Evolutionary conservation across 768 basidiomycete genomes (phyloP).

Genomic region (Thelephora aurantiotincta): DNA sequence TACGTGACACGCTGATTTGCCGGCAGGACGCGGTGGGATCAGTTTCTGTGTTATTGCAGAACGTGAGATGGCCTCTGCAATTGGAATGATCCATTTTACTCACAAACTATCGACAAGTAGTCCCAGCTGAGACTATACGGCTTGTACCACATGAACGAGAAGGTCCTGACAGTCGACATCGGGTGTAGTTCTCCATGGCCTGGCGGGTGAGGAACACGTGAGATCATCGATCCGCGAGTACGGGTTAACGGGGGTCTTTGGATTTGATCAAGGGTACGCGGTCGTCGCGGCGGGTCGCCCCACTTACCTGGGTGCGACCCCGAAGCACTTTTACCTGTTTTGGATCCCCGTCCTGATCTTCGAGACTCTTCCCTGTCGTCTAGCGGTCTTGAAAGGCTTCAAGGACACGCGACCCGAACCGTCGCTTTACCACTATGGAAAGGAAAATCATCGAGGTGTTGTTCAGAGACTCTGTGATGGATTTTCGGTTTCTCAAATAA

Average conservation of each 20-base stretch:
- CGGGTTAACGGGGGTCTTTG: background rate
- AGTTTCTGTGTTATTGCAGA: conserved; percentile 39
- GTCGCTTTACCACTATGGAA: conserved; percentile 26
- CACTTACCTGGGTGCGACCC: too few relatives aligned
- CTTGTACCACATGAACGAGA: conserved; percentile 39
- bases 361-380: conserved; percentile 34
- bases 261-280: background rate
- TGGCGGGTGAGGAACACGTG: conserved; percentile 23
- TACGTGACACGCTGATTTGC: too few relatives aligned
- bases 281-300: too few relatives aligned
- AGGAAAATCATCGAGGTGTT: conserved; percentile 33
- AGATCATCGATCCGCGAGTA: background rate
- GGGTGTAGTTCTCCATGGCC: conserved; percentile 25
- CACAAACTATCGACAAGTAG: conserved; percentile 21
- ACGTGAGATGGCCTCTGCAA: conserved; percentile 19
- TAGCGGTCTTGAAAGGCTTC: conserved; percentile 37
- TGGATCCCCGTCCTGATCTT: conserved; percentile 48
- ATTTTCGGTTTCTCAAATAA: conserved; percentile 20
- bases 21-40: conserved; percentile 30
- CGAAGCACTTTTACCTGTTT: conserved; percentile 34
- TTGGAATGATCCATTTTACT: background rate
- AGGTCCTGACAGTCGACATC: conserved; percentile 32
- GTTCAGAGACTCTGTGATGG: conserved; percentile 40
- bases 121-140: conserved; percentile 53
- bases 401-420: conserved; percentile 21